A percentile compares a stretch with the other conserved stretches of the same genome.
Conservation (phyloP, 2,329 filamentous ascomycete species). For the Beauveria sp. region DNA sequence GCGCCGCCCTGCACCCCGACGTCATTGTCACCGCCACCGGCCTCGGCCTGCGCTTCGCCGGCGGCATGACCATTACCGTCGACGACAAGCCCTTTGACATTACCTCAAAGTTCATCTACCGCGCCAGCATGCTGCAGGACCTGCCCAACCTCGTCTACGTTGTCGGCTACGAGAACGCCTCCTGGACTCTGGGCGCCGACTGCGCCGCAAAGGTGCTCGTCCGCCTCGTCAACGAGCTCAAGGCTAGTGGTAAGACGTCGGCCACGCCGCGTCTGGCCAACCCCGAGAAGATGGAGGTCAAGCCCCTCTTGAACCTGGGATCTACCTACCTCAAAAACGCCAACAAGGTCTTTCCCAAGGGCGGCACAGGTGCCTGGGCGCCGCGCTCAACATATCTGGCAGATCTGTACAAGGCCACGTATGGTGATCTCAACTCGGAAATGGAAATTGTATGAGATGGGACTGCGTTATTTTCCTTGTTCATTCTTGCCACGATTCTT, state of each 20-base stretch:
- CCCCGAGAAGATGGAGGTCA: constrained; percentile 1
- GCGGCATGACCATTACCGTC: constrained; percentile 40
- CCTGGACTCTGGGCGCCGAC: constrained; percentile 57
- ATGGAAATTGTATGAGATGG: neutral
- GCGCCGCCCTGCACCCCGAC: constrained; percentile 44
- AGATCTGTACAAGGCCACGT: constrained; percentile 5
- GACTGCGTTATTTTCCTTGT: neutral
- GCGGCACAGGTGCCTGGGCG: constrained; percentile 4
- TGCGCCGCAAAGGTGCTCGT: constrained; percentile 40
- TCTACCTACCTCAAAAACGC: constrained; percentile 4
- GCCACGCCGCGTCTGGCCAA: neutral
- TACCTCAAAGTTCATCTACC: constrained; percentile 46
- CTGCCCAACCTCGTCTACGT: constrained; percentile 53
- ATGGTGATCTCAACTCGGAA: neutral
- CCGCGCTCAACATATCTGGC: neutral
- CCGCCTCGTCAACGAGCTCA: constrained; percentile 44
- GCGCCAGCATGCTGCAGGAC: constrained; percentile 52
- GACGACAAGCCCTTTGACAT: constrained; percentile 40
- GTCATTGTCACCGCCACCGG: constrained; percentile 61
- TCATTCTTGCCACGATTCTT: neutral
- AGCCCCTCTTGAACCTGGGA: neutral
- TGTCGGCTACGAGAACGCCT: constrained; percentile 52
- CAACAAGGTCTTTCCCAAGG: neutral
- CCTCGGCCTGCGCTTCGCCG: constrained; percentile 47
- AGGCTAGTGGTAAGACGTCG: constrained; percentile 28